Percentiles rank a stretch among this genome's conserved stretches.
phyloP scores from a whole-genome alignment of 164 flowering plant species.

The Malania oleifera region DNA sequence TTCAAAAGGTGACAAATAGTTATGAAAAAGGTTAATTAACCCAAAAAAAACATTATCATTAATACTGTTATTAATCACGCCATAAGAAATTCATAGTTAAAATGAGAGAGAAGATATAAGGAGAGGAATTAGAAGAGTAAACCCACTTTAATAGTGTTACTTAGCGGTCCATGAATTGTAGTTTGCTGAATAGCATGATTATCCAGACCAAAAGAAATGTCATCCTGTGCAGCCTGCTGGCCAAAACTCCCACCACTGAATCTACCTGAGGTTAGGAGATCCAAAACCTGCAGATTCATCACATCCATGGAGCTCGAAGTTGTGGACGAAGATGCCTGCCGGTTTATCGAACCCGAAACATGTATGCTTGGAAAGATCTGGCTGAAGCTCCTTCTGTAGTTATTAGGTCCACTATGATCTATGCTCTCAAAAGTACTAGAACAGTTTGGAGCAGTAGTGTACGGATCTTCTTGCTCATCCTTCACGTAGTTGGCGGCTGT shows the following conservation, averaged over 20 bases:
- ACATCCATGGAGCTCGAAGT: conserved; percentile 31
- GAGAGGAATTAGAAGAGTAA: background rate
- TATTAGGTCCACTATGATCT: conserved; percentile 1
- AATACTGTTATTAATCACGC: no score
- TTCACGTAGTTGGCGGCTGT: conserved; percentile 9
- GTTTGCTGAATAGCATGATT: conserved; percentile 41
- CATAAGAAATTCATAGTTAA: no score
- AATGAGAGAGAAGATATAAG: no score
- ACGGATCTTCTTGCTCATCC: conserved; percentile 13
- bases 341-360: conserved; percentile 33
- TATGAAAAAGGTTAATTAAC: no score
- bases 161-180: conserved; percentile 22
- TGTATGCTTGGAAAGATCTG: conserved; percentile 61
- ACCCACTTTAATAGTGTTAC: conserved; percentile 39
- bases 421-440: conserved; percentile 15
- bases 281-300: conserved; percentile 57
- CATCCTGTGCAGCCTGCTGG: conserved; percentile 22
- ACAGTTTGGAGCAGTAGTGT: conserved; percentile 15
- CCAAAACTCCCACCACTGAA: conserved; percentile 23
- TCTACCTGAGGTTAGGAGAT: conserved; percentile 44
- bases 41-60: no score
- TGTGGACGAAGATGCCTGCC: conserved; percentile 7
- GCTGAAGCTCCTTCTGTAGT: conserved; percentile 34
- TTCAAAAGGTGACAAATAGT: no score
- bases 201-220: conserved; percentile 28